Evolutionary conservation across 805 yeast genomes (phyloP).

Genomic region (Candida khao-thaluensis): DNA sequence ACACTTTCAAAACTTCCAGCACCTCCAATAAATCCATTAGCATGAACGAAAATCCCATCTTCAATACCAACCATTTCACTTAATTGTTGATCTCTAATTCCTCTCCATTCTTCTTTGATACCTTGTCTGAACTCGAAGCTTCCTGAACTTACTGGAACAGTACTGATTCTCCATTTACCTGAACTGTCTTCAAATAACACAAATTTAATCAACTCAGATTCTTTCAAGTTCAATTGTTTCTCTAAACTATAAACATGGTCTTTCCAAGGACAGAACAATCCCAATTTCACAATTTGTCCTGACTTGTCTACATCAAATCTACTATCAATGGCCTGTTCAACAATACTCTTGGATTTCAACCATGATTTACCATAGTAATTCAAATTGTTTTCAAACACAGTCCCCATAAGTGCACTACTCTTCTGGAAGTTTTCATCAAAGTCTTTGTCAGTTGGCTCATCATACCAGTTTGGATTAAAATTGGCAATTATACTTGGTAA

Average conservation of each 20-base stretch:
- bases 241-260: conserved; percentile 83
- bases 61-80: conserved; percentile 73
- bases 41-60: conserved; percentile 90
- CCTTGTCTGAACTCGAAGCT: conserved; percentile 86
- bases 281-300: conserved; percentile 73
- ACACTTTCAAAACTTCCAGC: conserved; percentile 79
- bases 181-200: conserved; percentile 79
- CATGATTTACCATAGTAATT: conserved; percentile 77
- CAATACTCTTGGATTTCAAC: conserved; percentile 85
- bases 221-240: conserved; percentile 50
- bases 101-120: conserved; percentile 90
- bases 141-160: conserved; percentile 77
- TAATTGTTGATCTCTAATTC: conserved; percentile 86
- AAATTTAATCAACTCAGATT: conserved; percentile 57
- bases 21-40: conserved; percentile 97
- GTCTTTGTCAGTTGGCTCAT: conserved; percentile 60
- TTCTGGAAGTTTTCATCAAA: conserved; percentile 64
- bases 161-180: conserved; percentile 79
- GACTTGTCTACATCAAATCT: conserved; percentile 61
- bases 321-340: conserved; percentile 62
- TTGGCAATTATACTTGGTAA: conserved; percentile 76
- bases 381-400: conserved; percentile 66
- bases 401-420: conserved; percentile 84
- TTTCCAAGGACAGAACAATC: conserved; percentile 91
- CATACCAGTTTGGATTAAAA: conserved; percentile 85